These are phyloP conservation scores for Geranium rotundifolium DNA, from an alignment of 345 rosid species.

Conservation along the genomic window DNA sequence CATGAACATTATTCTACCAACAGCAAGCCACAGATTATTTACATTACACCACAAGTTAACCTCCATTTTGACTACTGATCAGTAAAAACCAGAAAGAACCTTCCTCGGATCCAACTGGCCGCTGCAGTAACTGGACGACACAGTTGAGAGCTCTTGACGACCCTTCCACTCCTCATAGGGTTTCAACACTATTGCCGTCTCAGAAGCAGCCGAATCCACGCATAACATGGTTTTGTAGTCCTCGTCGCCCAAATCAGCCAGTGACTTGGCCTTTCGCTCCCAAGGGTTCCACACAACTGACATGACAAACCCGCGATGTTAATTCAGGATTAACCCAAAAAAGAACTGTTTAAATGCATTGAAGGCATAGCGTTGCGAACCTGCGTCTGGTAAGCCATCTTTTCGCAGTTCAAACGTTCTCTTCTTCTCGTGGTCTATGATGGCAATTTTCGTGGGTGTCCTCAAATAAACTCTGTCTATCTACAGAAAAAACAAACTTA, in stretches of 20 bases:
- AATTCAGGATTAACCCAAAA: too few relatives aligned
- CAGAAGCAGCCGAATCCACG: conserved; percentile 73
- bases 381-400: conserved; percentile 87
- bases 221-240: conserved; percentile 80
- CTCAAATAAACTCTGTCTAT: conserved; percentile 77
- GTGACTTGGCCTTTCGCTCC: conserved; percentile 73
- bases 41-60: conserved; percentile 6
- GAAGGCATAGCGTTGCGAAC: conserved; percentile 6
- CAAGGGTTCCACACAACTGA: conserved; percentile 94
- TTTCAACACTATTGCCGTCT: conserved; percentile 53
- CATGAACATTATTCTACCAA: not conserved
- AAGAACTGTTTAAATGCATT: too few relatives aligned
- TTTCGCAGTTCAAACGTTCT: conserved; percentile 77
- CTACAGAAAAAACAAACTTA: conserved; percentile 14
- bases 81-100: conserved; percentile 54
- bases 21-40: not conserved
- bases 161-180: conserved; percentile 91
- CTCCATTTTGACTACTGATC: conserved; percentile 9
- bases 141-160: conserved; percentile 72
- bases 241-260: conserved; percentile 75
- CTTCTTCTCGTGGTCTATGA: conserved; percentile 92
- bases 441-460: conserved; percentile 85
- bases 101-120: conserved; percentile 87
- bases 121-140: conserved; percentile 93
- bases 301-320: too few relatives aligned